Conservation (phyloP, 2,329 filamentous ascomycete species). For the Aspergillus pseudoterreus region DNA sequence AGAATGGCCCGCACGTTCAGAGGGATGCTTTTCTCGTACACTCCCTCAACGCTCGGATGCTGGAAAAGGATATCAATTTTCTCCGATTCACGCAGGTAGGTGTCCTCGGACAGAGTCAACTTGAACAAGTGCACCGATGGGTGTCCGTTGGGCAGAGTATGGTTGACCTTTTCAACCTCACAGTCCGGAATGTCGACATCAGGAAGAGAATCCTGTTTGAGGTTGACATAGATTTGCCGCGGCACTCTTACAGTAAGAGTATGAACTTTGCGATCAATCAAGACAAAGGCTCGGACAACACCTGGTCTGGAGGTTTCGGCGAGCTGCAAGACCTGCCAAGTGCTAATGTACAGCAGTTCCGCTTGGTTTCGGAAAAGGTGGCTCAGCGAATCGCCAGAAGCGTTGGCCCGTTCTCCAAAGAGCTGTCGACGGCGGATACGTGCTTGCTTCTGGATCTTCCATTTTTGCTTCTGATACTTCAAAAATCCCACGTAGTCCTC, state of each 20-base stretch:
- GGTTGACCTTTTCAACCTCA: slow-evolving; percentile 85
- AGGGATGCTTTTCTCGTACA: slow-evolving; percentile 92
- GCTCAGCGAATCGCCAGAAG: slow-evolving; percentile 60
- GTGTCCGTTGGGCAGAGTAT: slow-evolving; percentile 92
- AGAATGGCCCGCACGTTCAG: slow-evolving; percentile 82
- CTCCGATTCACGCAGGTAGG: slow-evolving; percentile 78
- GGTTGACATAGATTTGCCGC: slow-evolving; percentile 83
- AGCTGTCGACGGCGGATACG: slow-evolving; percentile 80
- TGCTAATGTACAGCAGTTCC: slow-evolving; percentile 82
- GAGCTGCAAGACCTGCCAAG: slow-evolving; percentile 92
- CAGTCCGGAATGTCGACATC: slow-evolving; percentile 84
- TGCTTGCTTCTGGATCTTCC: slow-evolving; percentile 95
- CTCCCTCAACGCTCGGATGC: slow-evolving; percentile 90
- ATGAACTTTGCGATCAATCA: slow-evolving; percentile 93
- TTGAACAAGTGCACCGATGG: slow-evolving; percentile 92
- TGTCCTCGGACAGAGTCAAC: slow-evolving; percentile 81
- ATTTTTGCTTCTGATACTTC: slow-evolving; percentile 95
- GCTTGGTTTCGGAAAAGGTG: slow-evolving; percentile 87
- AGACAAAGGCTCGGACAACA: slow-evolving; percentile 79
- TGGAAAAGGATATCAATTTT: slow-evolving; percentile 82
- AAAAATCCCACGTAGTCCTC: slow-evolving; percentile 87
- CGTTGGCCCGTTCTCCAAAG: slow-evolving; percentile 76
- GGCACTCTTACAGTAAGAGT: slow-evolving; percentile 83
- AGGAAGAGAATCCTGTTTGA: slow-evolving; percentile 82
- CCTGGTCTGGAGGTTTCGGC: slow-evolving; percentile 78